These are phyloP conservation scores for Ophiostoma triangulosporum DNA, from an alignment of 2,329 filamentous ascomycete genomes.

Conservation along the genomic window DNA sequence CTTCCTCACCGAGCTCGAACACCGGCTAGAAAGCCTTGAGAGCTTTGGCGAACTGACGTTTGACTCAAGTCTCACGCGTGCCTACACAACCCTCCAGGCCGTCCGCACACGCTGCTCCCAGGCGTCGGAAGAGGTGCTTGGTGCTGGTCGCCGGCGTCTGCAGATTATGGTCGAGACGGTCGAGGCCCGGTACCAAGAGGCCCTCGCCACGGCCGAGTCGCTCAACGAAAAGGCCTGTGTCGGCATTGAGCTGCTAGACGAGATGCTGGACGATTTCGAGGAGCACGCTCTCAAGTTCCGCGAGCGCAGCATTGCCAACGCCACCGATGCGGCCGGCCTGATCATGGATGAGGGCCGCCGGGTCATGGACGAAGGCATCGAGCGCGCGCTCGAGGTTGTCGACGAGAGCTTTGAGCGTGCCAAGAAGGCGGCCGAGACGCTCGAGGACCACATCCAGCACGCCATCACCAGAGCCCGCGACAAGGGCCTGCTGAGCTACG, in stretches of 20 bases:
- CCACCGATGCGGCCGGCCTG: constrained; percentile 52
- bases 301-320: constrained; percentile 57
- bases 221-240: constrained; percentile 85
- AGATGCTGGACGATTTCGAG: constrained; percentile 77
- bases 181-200: constrained; percentile 77
- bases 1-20: constrained; percentile 75
- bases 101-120: constrained; percentile 81
- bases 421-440: constrained; percentile 63
- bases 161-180: constrained; percentile 87
- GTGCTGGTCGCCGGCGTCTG: constrained; percentile 68
- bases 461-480: constrained; percentile 65
- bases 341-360: constrained; percentile 68
- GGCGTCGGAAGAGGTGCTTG: constrained; percentile 80
- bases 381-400: constrained; percentile 60
- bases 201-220: constrained; percentile 69
- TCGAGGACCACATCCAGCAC: constrained; percentile 73
- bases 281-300: constrained; percentile 64
- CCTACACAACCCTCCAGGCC: constrained; percentile 73
- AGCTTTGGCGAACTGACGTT: constrained; percentile 71
- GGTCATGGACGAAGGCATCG: constrained; percentile 67
- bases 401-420: constrained; percentile 73
- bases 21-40: constrained; percentile 77
- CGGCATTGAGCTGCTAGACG: constrained; percentile 75
- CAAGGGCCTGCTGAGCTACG: constrained; percentile 72
- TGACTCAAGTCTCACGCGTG: constrained; percentile 71